Conservation (phyloP, 768 basidiomycete genomes). For the Boletus sensibilis region DNA sequence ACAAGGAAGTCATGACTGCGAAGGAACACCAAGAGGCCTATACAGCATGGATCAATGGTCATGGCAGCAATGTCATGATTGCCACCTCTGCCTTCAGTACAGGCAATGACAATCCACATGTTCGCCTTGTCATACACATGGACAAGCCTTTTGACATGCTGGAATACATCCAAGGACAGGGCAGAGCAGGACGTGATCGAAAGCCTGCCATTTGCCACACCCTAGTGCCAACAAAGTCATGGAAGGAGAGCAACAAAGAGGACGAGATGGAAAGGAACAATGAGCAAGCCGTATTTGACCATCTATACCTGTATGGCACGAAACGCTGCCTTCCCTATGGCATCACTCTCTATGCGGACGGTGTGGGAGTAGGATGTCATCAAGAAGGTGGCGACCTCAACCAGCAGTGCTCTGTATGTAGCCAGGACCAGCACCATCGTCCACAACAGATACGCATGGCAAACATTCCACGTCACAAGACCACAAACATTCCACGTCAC, state of each 20-base stretch:
- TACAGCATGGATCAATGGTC: conserved; percentile 9
- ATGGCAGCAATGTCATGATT: conserved; percentile 1
- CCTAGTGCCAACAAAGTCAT: neutral
- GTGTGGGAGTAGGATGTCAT: neutral
- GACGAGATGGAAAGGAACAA: neutral
- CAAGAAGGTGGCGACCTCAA: neutral
- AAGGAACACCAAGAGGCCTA: neutral
- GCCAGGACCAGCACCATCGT: neutral
- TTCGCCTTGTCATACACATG: conserved; percentile 18
- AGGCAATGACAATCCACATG: conserved; percentile 26
- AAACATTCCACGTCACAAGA: neutral
- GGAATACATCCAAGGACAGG: conserved; percentile 21
- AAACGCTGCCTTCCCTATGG: conserved; percentile 10
- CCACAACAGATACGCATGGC: neutral
- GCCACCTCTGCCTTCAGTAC: conserved; percentile 28
- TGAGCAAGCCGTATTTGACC: neutral
- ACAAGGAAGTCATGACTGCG: neutral
- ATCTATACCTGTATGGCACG: neutral
- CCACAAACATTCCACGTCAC: no score
- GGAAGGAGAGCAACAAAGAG: neutral
- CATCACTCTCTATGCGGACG: neutral
- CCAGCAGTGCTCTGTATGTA: neutral
- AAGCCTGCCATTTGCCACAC: neutral
- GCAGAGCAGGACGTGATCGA: conserved; percentile 19
- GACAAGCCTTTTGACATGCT: conserved; percentile 25